Percentiles rank a stretch among this genome's conserved stretches.
Evolutionary conservation across 2,329 filamentous ascomycete species (phyloP).

Genomic region (Aspergillus novoparasiticus): DNA sequence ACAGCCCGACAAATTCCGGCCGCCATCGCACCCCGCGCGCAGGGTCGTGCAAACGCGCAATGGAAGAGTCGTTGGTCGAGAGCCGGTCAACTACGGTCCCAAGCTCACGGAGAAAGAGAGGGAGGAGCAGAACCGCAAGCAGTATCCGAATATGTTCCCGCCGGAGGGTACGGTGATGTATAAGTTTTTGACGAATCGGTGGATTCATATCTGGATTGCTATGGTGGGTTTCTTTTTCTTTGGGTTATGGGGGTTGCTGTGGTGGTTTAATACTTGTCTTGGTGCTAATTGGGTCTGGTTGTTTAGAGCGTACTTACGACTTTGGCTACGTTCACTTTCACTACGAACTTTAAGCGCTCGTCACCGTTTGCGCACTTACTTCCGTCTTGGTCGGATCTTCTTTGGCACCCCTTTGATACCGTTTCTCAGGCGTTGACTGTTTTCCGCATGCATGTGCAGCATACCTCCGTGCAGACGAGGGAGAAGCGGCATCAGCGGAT

Average conservation of each 20-base stretch:
- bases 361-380: conserved; percentile 81
- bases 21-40: conserved; percentile 81
- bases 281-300: neutral
- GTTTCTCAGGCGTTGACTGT: conserved; percentile 69
- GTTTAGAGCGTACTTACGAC: conserved; percentile 65
- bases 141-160: conserved; percentile 89
- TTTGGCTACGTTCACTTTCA: conserved; percentile 72
- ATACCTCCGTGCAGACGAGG: conserved; percentile 67
- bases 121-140: conserved; percentile 65
- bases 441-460: conserved; percentile 73
- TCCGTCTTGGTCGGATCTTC: conserved; percentile 69
- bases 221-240: conserved; percentile 57
- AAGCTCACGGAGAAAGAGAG: conserved; percentile 67
- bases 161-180: conserved; percentile 78
- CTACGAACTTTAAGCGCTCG: conserved; percentile 74
- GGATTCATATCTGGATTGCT: conserved; percentile 79
- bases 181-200: conserved; percentile 78
- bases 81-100: conserved; percentile 74
- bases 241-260: neutral
- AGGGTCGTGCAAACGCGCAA: conserved; percentile 57
- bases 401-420: conserved; percentile 70
- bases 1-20: conserved; percentile 86
- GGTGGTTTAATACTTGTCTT: neutral
- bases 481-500: conserved; percentile 73
- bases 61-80: conserved; percentile 23